Evolutionary conservation across 768 basidiomycete species (phyloP).

Genomic region (Russula sp.): DNA sequence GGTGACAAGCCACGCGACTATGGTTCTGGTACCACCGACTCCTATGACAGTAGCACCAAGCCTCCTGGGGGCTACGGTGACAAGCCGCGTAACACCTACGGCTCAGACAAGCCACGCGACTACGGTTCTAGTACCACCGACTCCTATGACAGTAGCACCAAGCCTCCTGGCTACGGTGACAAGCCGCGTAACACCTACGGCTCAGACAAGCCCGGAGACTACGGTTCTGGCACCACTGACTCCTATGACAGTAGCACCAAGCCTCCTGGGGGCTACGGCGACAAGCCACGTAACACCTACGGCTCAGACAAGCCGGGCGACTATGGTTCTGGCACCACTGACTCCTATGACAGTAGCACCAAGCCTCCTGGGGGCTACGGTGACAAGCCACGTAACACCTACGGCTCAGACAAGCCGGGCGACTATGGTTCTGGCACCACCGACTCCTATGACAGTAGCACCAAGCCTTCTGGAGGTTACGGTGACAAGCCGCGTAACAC

Average conservation of each 20-base stretch:
- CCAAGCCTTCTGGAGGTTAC: constrained; percentile 2
- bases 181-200: neutral
- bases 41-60: neutral
- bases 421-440: constrained; percentile 22
- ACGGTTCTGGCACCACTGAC: constrained; percentile 7
- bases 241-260: constrained; percentile 17
- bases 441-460: constrained; percentile 25
- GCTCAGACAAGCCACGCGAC: neutral
- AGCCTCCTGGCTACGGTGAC: neutral
- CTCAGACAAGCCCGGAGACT: neutral
- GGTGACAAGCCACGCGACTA: neutral
- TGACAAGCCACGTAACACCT: too few species aligned
- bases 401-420: constrained; percentile 31
- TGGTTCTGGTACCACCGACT: neutral
- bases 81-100: neutral
- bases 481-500: neutral
- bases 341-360: constrained; percentile 6
- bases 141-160: neutral
- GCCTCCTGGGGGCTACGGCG: neutral
- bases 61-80: neutral
- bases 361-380: constrained; percentile 16
- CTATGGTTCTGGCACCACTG: neutral
- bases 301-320: neutral
- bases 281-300: neutral
- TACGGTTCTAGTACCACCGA: neutral